Evolutionary conservation across 495 filamentous ascomycete genomes (phyloP).

Genomic region (Neurospora sp.): DNA sequence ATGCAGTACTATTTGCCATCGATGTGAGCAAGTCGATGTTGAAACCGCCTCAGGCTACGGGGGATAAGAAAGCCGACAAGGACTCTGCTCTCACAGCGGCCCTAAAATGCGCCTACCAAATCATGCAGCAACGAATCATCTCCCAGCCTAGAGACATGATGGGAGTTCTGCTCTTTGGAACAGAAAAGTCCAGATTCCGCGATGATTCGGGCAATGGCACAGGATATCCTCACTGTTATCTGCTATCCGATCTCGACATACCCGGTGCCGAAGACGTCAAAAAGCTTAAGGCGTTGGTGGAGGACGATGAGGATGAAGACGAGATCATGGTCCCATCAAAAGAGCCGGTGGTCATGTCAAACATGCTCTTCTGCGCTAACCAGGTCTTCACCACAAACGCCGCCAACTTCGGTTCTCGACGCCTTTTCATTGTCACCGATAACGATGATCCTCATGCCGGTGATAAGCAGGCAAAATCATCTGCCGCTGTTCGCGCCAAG

Average conservation of each 20-base stretch:
- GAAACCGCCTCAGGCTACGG: conserved; percentile 47
- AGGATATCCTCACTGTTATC: conserved; percentile 85
- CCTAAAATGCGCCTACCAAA: conserved; percentile 83
- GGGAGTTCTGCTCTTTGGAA: conserved; percentile 90
- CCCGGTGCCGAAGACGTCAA: conserved; percentile 84
- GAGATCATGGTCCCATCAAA: conserved; percentile 59
- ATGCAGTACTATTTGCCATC: conserved; percentile 94
- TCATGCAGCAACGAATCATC: conserved; percentile 98
- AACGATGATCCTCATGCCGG: conserved; percentile 77
- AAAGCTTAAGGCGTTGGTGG: conserved; percentile 58
- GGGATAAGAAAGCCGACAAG: conserved; percentile 60
- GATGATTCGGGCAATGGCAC: conserved; percentile 55
- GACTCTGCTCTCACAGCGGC: conserved; percentile 71
- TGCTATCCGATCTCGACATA: conserved; percentile 79
- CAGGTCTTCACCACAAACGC: conserved; percentile 95
- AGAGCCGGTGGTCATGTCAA: conserved; percentile 71
- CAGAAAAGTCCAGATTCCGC: conserved; percentile 72
- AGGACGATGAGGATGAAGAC: conserved; percentile 59
- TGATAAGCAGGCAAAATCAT: conserved; percentile 59
- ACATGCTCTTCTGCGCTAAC: conserved; percentile 88
- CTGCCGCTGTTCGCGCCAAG: conserved; percentile 77
- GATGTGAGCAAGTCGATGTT: conserved; percentile 92
- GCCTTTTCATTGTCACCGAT: conserved; percentile 92
- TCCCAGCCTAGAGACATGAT: conserved; percentile 97
- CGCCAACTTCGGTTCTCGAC: conserved; percentile 82